A percentile compares a stretch with the other conserved stretches of the same genome.
Evolutionary conservation across 164 flowering plant species (phyloP).

Genomic region (Hamamelis virginiana): DNA sequence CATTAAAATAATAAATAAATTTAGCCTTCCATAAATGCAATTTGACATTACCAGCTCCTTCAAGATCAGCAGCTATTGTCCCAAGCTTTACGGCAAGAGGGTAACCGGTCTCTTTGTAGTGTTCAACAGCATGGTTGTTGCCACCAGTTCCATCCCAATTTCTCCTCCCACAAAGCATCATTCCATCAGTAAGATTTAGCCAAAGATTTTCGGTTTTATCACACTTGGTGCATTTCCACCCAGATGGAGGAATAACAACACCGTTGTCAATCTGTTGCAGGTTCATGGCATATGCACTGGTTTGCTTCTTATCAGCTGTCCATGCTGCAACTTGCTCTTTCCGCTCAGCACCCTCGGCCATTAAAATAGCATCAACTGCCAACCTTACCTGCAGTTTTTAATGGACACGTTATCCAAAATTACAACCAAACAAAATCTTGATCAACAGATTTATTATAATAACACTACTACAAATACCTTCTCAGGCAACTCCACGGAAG

Average conservation of each 20-base stretch:
- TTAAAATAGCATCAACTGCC: slow-evolving; percentile 81
- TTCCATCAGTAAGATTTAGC: slow-evolving; percentile 94
- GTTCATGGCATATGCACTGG: slow-evolving; percentile 66
- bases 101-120: slow-evolving; percentile 68
- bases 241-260: slow-evolving; percentile 75
- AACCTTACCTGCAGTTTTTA: slow-evolving; percentile 64
- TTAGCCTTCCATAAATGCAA: neutral
- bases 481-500: slow-evolving; percentile 93
- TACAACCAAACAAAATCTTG: slow-evolving; percentile 2
- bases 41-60: slow-evolving; percentile 78
- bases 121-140: slow-evolving; percentile 91
- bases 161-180: slow-evolving; percentile 93
- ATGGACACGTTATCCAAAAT: neutral
- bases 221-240: slow-evolving; percentile 94
- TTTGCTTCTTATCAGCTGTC: slow-evolving; percentile 80
- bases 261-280: slow-evolving; percentile 77
- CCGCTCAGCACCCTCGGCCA: slow-evolving; percentile 83
- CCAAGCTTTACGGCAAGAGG: slow-evolving; percentile 99
- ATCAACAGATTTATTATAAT: neutral
- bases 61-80: slow-evolving; percentile 90
- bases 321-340: slow-evolving; percentile 87
- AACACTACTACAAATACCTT: slow-evolving; percentile 44
- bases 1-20: neutral
- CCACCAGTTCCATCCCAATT: slow-evolving; percentile 99
- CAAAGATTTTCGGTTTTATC: slow-evolving; percentile 93